Base-by-base conservation (phyloP, 2,329 filamentous ascomycete genomes). In the Plenodomus lindquistii region DNA sequence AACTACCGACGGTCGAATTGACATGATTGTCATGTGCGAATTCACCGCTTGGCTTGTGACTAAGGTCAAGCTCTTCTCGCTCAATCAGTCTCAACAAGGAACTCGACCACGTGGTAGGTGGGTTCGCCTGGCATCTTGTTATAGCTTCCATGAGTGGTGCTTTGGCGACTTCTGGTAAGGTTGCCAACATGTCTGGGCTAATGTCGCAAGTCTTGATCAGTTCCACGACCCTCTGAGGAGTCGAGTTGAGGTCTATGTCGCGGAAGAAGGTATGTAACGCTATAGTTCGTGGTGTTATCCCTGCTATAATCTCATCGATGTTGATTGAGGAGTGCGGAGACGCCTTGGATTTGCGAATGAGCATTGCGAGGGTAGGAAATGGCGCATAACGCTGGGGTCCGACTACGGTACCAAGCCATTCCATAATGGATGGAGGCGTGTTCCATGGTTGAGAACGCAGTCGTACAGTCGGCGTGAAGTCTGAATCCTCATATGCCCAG, bases 121-220 rank as follows among this genome's bases (percentile, higher is more conserved):
- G 93, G 50, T 85, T 83, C n/a, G 85, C 82, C 69, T 96, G 92
- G 57, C 90, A 96, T 54, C 85, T 81, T n/a, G 86, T 83, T 35
- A 97, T 91, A 4, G 87, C 85, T 73, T 97, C 92, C 66, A 88
- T 87, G 13, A 97, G 77, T 0, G 89, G 88, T 2, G 87, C 83
- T 44, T 89, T 81, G n/a, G 97, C 79, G 20, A 89, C 85, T 70
- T 96, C 91, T 1, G 94, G 93, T 1, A 97, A 77, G 0, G 89
- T 91, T 54, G 96, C 89, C 15, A 97, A 80, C 40, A 92, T 76
- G 19, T 81, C 77, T 9, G 74, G 72, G 6, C 81, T 85, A 39
- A 96, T 83, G 0, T 87, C 86, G 52, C 86, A 86, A 37, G 83
- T 77, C 49, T 86, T 80, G 74, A 97, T 86, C 19, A 86, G 79